Percentiles rank a stretch among this genome's conserved stretches.
These are phyloP conservation scores for Glarea lozoyensis DNA, from an alignment of 495 filamentous ascomycete genomes.

Conservation along the genomic window DNA sequence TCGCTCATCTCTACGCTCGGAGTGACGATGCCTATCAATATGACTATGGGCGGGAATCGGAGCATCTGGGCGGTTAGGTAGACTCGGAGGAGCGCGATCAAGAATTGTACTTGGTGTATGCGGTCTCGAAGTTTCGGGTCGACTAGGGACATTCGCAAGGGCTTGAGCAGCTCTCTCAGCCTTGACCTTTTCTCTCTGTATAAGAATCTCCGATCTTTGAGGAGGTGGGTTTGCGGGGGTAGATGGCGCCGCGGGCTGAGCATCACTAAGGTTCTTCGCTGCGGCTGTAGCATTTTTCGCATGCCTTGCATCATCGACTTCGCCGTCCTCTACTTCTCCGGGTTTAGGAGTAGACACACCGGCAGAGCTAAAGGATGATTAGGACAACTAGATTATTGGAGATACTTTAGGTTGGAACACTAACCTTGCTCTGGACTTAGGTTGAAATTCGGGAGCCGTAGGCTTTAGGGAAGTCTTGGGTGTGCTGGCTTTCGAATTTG, in stretches of 20 bases:
- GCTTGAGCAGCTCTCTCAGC: slow-evolving; percentile 24
- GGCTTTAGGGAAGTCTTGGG: slow-evolving; percentile 19
- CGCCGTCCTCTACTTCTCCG: slow-evolving; percentile 67
- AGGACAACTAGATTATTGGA: slow-evolving; percentile 4
- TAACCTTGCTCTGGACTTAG: slow-evolving; percentile 19
- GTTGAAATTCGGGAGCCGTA: slow-evolving; percentile 39
- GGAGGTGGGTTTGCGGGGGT: slow-evolving; percentile 19
- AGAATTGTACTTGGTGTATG: slow-evolving; percentile 16
- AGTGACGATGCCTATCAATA: slow-evolving; percentile 18
- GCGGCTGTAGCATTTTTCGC: slow-evolving; percentile 22
- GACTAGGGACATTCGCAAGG: slow-evolving; percentile 19
- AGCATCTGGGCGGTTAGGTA: slow-evolving; percentile 19
- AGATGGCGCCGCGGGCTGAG: slow-evolving; percentile 19
- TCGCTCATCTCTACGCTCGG: slow-evolving; percentile 21
- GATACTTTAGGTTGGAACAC: slow-evolving; percentile 18
- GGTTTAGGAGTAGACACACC: slow-evolving; percentile 25
- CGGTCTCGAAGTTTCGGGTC: slow-evolving; percentile 17
- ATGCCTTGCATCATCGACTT: slow-evolving; percentile 59
- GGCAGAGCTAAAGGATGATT: slow-evolving; percentile 11
- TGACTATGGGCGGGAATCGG: slow-evolving; percentile 19
- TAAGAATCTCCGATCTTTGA: slow-evolving; percentile 27
- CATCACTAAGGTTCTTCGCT: slow-evolving; percentile 1
- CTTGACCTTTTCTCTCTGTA: slow-evolving; percentile 23
- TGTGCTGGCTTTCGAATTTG: background rate
- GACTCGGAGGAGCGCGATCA: slow-evolving; percentile 12